Conservation (phyloP, 768 basidiomycete species). For the Suillus spraguei region DNA sequence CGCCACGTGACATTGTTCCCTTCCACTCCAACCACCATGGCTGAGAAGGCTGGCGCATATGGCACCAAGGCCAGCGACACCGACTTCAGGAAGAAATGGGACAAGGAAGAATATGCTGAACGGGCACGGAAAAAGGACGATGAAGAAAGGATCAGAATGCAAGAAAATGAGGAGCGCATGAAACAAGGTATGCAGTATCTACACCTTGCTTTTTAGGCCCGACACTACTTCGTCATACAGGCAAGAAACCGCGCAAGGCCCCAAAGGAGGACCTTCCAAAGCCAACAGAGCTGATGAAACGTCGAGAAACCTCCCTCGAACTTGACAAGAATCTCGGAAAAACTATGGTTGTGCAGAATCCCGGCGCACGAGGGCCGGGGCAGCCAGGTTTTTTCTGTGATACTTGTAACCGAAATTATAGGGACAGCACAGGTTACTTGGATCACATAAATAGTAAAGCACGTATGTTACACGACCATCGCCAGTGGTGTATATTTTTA, state of each 20-base stretch:
- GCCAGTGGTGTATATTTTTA: slow-evolving; percentile 11
- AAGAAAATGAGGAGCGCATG: slow-evolving; percentile 82
- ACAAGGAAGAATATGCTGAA: slow-evolving; percentile 89
- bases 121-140: slow-evolving; percentile 79
- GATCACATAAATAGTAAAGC: slow-evolving; percentile 95
- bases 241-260: slow-evolving; percentile 78
- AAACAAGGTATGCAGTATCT: slow-evolving; percentile 64
- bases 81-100: slow-evolving; percentile 90
- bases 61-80: slow-evolving; percentile 54
- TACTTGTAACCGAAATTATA: slow-evolving; percentile 86
- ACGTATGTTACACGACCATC: slow-evolving; percentile 58
- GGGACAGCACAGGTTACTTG: slow-evolving; percentile 91
- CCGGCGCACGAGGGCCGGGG: slow-evolving; percentile 80
- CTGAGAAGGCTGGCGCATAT: slow-evolving; percentile 38
- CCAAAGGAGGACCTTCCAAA: slow-evolving; percentile 79
- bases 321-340: slow-evolving; percentile 95
- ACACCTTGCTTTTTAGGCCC: background rate
- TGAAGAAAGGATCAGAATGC: slow-evolving; percentile 81
- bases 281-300: slow-evolving; percentile 92
- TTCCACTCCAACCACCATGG: slow-evolving; percentile 20
- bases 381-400: slow-evolving; percentile 96
- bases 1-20: slow-evolving; percentile 8
- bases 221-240: slow-evolving; percentile 39
- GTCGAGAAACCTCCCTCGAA: slow-evolving; percentile 80
- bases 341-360: slow-evolving; percentile 91